Conservation (phyloP, 768 basidiomycete species). For the Calvatia gigantea region DNA sequence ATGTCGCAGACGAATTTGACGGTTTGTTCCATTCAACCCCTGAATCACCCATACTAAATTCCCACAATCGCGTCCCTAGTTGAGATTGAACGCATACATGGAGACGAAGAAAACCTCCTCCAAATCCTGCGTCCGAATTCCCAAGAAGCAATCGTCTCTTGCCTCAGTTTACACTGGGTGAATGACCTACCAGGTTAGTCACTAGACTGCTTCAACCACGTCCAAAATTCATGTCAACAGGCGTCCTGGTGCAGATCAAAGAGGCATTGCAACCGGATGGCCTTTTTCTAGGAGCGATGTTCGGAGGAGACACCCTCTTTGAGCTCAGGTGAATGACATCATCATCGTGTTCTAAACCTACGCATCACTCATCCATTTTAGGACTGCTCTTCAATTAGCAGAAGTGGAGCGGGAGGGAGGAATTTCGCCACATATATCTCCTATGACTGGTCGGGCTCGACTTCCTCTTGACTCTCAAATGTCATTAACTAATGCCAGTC, state of each 20-base stretch:
- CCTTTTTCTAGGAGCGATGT: conserved; percentile 89
- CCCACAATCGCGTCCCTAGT: conserved; percentile 42
- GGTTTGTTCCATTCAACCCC: conserved; percentile 38
- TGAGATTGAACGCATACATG: conserved; percentile 69
- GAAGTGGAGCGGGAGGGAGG: conserved; percentile 94
- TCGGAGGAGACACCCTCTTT: conserved; percentile 95
- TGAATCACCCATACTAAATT: background rate
- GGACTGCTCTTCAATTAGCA: conserved; percentile 91
- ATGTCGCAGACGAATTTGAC: conserved; percentile 76
- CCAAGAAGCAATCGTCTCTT: conserved; percentile 90
- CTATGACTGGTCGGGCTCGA: conserved; percentile 96
- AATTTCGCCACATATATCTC: conserved; percentile 93
- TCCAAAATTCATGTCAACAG: conserved; percentile 32
- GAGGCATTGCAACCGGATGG: conserved; percentile 87
- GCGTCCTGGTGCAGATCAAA: conserved; percentile 81
- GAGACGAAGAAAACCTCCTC: conserved; percentile 82
- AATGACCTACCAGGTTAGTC: conserved; percentile 89
- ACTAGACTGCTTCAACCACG: background rate
- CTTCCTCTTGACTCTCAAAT: background rate
- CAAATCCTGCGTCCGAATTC: conserved; percentile 62
- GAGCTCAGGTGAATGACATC: conserved; percentile 63
- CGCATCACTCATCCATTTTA: conserved; percentile 23
- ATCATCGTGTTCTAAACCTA: background rate
- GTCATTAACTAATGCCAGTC: background rate
- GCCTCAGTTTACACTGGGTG: conserved; percentile 92